Percentiles rank a stretch among this genome's conserved stretches.
These are phyloP conservation scores for Malassezia furfur DNA, from an alignment of 1,284 basidiomycete genomes.

Conservation along the genomic window DNA sequence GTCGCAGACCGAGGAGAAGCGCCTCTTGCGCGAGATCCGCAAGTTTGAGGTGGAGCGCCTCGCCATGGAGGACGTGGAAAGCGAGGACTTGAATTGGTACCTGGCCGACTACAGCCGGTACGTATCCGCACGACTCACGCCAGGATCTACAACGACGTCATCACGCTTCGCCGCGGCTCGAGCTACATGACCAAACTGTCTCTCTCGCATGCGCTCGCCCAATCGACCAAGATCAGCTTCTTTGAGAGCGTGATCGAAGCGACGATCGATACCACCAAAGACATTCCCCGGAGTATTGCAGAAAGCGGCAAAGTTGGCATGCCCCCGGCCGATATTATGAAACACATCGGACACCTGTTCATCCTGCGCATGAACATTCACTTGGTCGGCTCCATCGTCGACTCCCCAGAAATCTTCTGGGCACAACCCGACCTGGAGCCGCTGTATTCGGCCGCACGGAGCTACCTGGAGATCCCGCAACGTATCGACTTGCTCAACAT, in stretches of 20 bases:
- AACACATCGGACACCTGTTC: constrained; percentile 81
- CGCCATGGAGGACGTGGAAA: constrained; percentile 55
- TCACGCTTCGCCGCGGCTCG: constrained; percentile 84
- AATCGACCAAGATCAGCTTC: constrained; percentile 77
- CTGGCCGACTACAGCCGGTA: constrained; percentile 69
- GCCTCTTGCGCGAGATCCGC: constrained; percentile 71
- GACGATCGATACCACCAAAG: constrained; percentile 92
- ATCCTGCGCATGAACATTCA: constrained; percentile 89
- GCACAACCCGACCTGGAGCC: constrained; percentile 72
- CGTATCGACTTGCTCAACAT: constrained; percentile 86
- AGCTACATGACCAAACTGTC: constrained; percentile 96
- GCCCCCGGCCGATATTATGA: constrained; percentile 74
- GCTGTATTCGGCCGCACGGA: constrained; percentile 72
- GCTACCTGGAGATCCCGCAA: constrained; percentile 88
- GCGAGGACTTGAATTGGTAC: constrained; percentile 94
- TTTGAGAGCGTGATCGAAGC: constrained; percentile 77
- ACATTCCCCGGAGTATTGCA: constrained; percentile 83
- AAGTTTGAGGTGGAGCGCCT: constrained; percentile 84
- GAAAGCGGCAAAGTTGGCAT: constrained; percentile 79
- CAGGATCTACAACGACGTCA: constrained; percentile 96
- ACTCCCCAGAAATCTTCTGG: constrained; percentile 93
- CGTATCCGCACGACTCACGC: constrained; percentile 6
- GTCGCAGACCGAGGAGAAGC: constrained; percentile 79
- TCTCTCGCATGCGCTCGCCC: constrained; percentile 83
- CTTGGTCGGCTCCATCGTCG: constrained; percentile 84